These are phyloP conservation scores for Astraeus odoratus DNA, from an alignment of 768 basidiomycete species.

Conservation along the genomic window DNA sequence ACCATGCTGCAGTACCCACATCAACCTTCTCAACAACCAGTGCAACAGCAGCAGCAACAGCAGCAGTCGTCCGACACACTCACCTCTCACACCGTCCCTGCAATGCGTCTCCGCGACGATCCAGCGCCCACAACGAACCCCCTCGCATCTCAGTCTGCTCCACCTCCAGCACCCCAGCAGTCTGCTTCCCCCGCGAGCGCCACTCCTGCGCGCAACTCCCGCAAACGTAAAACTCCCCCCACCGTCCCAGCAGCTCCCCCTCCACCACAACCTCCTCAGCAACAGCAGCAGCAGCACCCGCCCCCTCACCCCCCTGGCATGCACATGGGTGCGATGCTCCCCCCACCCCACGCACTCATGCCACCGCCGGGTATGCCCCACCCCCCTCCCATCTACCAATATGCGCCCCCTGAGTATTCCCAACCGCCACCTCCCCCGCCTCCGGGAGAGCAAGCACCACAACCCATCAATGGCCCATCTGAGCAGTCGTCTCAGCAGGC, in stretches of 20 bases:
- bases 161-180: not conserved
- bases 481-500: conserved; percentile 5
- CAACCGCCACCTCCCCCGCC: conserved; percentile 21
- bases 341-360: conserved; percentile 49
- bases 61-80: conserved; percentile 14
- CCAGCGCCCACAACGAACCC: conserved; percentile 17
- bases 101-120: conserved; percentile 64
- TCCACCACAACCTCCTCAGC: conserved; percentile 14
- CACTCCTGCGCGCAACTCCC: conserved; percentile 24
- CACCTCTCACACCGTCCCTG: conserved; percentile 11
- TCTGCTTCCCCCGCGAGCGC: conserved; percentile 6
- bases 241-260: conserved; percentile 18
- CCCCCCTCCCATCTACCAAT: conserved; percentile 27
- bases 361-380: conserved; percentile 27
- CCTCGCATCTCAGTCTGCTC: conserved; percentile 12
- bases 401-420: conserved; percentile 27
- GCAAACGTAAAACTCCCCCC: conserved; percentile 70
- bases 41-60: conserved; percentile 10
- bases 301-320: conserved; percentile 28
- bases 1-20: conserved; percentile 26
- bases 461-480: conserved; percentile 19
- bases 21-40: conserved; percentile 4
- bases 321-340: conserved; percentile 46
- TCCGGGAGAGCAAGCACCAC: conserved; percentile 21
- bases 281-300: conserved; percentile 28